phyloP scores from a whole-genome alignment of 2,329 filamentous ascomycete species.

The Aspergillus sp. region DNA sequence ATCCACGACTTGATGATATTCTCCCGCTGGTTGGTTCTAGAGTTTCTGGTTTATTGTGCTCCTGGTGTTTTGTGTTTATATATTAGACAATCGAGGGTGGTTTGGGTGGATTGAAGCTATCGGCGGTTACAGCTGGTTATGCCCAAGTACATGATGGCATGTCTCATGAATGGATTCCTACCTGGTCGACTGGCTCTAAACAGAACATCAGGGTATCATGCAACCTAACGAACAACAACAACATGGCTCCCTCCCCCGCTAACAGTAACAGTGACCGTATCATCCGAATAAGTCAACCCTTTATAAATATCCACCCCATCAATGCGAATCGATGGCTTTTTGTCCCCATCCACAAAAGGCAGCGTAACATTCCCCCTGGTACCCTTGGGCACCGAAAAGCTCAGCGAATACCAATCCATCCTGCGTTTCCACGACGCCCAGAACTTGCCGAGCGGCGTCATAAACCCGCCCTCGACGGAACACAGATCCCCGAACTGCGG shows the following conservation, averaged over 20 bases:
- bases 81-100: background rate
- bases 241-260: constrained; percentile 14
- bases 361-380: constrained; percentile 15
- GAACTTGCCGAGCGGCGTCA: constrained; percentile 37
- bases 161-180: background rate
- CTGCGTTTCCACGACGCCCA: constrained; percentile 14
- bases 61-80: background rate
- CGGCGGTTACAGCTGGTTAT: background rate
- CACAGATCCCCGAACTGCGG: constrained; percentile 38
- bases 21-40: background rate
- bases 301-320: constrained; percentile 12
- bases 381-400: constrained; percentile 13
- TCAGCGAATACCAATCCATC: constrained; percentile 10
- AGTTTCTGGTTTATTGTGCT: background rate
- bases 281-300: constrained; percentile 11
- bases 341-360: constrained; percentile 11
- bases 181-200: background rate
- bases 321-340: constrained; percentile 17
- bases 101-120: background rate
- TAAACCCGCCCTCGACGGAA: constrained; percentile 38
- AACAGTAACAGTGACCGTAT: constrained; percentile 12
- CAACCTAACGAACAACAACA: constrained; percentile 10
- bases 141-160: background rate
- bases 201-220: no score
- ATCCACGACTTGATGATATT: background rate